These are phyloP conservation scores for Cryptococcus sp. DNA, from an alignment of 1,284 basidiomycete species.

Conservation along the genomic window DNA sequence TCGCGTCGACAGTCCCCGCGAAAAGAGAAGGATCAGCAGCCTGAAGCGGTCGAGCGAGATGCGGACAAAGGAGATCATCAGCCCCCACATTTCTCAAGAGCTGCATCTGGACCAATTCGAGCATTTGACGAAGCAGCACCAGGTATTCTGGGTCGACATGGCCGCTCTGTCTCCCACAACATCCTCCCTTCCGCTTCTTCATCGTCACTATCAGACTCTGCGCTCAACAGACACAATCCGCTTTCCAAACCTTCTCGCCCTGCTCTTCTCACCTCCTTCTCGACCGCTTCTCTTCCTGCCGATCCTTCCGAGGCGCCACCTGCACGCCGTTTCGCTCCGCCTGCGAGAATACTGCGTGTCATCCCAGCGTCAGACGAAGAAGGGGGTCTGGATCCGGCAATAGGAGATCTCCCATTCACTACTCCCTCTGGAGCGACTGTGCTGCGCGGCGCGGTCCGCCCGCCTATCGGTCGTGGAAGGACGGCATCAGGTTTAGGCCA, in stretches of 20 bases:
- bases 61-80: conserved; percentile 1
- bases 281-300: conserved; percentile 16
- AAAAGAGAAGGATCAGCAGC: conserved; percentile 5
- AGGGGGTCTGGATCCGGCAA: conserved; percentile 7
- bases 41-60: neutral
- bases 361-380: conserved; percentile 14
- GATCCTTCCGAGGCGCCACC: conserved; percentile 6
- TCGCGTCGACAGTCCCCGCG: conserved; percentile 9
- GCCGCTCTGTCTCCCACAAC: conserved; percentile 28
- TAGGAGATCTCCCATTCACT: neutral
- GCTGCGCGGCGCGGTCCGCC: conserved; percentile 17
- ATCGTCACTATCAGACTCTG: conserved; percentile 4
- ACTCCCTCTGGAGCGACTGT: conserved; percentile 12
- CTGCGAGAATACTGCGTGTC: conserved; percentile 23
- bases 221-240: conserved; percentile 12
- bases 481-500: conserved; percentile 24
- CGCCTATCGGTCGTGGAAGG: conserved; percentile 6
- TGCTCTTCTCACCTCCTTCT: conserved; percentile 18
- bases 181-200: conserved; percentile 16
- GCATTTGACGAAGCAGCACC: neutral
- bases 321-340: conserved; percentile 25
- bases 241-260: conserved; percentile 31
- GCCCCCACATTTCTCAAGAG: neutral
- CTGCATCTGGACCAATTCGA: conserved; percentile 1
- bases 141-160: conserved; percentile 6